Conservation (phyloP, 345 rosid species). For the Eucalyptus guilfoylei region DNA sequence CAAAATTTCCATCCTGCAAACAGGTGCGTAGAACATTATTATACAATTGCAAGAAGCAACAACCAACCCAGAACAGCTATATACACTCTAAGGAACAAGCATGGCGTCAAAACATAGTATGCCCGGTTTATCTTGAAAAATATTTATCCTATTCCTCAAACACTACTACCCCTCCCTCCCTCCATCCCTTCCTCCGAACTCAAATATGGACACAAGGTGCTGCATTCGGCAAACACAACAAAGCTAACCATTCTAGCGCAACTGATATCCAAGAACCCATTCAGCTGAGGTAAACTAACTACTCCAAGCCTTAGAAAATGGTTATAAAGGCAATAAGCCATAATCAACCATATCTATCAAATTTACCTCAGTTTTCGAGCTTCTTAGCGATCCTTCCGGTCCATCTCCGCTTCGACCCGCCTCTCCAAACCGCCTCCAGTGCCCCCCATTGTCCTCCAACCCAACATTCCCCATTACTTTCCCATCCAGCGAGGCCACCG, state of each 20-base stretch:
- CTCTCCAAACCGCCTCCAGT: slow-evolving; percentile 51
- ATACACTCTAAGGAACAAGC: not conserved
- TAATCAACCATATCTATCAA: not conserved
- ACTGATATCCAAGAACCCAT: not conserved
- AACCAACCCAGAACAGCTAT: not conserved
- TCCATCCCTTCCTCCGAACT: too few relatives aligned
- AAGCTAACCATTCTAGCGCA: not conserved
- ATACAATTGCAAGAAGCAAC: not conserved
- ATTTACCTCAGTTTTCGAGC: slow-evolving; percentile 68
- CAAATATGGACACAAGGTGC: not conserved
- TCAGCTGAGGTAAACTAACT: not conserved
- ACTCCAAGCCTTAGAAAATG: too few relatives aligned
- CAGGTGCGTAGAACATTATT: not conserved
- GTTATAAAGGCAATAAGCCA: too few relatives aligned
- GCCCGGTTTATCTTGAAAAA: too few relatives aligned
- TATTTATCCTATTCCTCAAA: too few relatives aligned
- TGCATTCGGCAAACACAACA: not conserved
- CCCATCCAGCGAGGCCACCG: slow-evolving; percentile 7
- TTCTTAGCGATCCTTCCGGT: slow-evolving; percentile 50
- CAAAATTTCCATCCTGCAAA: not conserved
- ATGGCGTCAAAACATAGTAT: not conserved
- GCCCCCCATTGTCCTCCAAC: slow-evolving; percentile 17
- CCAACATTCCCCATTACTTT: not conserved
- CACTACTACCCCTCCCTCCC: too few relatives aligned
- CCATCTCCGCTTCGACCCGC: slow-evolving; percentile 57